Conservation (phyloP, 2,329 filamentous ascomycete genomes). For the Fusarium tupiense region DNA sequence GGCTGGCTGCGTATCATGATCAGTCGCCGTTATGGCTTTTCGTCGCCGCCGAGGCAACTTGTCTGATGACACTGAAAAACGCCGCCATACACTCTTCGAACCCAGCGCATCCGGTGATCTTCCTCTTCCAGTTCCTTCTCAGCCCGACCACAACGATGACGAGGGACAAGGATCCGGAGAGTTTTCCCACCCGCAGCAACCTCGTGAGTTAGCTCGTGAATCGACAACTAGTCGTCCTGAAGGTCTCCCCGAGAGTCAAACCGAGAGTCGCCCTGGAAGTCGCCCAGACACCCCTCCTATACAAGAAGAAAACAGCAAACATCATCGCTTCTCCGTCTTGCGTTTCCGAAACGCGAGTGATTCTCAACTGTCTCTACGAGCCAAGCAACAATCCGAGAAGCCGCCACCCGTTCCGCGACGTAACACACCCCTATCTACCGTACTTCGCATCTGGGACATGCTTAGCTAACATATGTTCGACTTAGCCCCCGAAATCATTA, state of each 20-base stretch:
- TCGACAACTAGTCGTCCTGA: conserved; percentile 19
- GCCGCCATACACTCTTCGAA: conserved; percentile 58
- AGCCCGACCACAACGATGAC: conserved; percentile 33
- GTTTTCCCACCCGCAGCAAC: conserved; percentile 34
- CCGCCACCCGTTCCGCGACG: conserved; percentile 67
- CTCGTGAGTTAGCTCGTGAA: conserved; percentile 39
- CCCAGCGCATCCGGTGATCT: conserved; percentile 45
- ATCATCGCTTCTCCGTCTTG: conserved; percentile 75
- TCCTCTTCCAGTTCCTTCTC: conserved; percentile 35
- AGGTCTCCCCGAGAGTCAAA: conserved; percentile 1
- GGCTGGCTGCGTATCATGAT: conserved; percentile 51
- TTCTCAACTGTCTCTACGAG: conserved; percentile 81
- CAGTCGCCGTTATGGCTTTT: conserved; percentile 64
- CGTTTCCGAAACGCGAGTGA: conserved; percentile 93
- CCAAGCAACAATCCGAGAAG: conserved; percentile 72
- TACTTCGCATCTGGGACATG: background rate
- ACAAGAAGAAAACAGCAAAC: conserved; percentile 65
- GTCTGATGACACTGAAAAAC: conserved; percentile 69
- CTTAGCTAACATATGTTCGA: conserved; percentile 33
- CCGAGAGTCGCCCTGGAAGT: conserved; percentile 24
- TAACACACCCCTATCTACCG: conserved; percentile 50
- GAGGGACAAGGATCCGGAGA: conserved; percentile 30
- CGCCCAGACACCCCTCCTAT: conserved; percentile 61
- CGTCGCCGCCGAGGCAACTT: conserved; percentile 69
- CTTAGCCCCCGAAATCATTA: conserved; percentile 81